phyloP scores from a whole-genome alignment of 106 monocot species.

The Acanthochlamys bracteata region DNA sequence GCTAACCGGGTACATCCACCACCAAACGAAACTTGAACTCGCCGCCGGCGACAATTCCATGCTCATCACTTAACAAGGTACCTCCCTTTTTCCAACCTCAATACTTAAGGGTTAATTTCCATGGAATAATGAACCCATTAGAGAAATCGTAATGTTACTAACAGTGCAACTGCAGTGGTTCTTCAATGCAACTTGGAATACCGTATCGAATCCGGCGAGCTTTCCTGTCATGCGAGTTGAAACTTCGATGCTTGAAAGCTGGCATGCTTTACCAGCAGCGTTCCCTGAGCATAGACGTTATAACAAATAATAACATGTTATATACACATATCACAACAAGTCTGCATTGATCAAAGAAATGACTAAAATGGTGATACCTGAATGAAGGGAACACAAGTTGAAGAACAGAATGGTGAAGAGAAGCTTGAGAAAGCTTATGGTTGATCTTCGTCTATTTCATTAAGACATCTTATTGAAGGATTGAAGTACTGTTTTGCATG shows the following conservation, averaged over 20 bases:
- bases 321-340: not conserved
- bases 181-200: conserved; percentile 33
- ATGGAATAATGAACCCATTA: conserved; percentile 25
- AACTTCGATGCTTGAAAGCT: not conserved
- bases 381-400: not conserved
- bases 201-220: not conserved
- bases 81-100: not conserved
- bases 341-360: not conserved
- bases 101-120: not conserved
- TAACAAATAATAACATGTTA: not conserved
- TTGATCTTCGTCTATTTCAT: no score
- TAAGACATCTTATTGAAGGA: no score
- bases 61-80: conserved; percentile 11
- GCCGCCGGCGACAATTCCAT: not conserved
- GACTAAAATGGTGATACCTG: not conserved
- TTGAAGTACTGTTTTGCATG: no score
- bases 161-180: conserved; percentile 10
- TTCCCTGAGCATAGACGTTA: not conserved
- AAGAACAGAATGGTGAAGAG: not conserved
- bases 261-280: not conserved
- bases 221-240: not conserved
- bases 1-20: not conserved
- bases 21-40: conserved; percentile 19
- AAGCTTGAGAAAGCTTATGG: not conserved
- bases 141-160: not conserved